Base-by-base conservation (phyloP, 2,329 filamentous ascomycete genomes). In the Fusarium palustre region DNA sequence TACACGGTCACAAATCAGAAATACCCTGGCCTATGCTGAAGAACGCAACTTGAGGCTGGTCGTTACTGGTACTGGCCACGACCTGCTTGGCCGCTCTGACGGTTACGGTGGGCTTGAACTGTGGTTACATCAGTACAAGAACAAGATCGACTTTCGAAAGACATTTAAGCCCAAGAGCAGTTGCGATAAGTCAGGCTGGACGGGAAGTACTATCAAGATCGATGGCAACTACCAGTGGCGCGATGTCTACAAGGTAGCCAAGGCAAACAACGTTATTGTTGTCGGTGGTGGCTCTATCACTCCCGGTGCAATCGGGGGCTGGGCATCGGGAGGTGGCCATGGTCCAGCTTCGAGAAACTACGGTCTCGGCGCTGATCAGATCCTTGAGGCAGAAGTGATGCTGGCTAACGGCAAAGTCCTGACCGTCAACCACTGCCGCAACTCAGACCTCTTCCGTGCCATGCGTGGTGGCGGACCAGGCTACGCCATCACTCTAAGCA, bases 281-380 rank as follows among this genome's bases (percentile, higher is more conserved):
- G 66, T 69, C 11, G 66, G 66, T 2, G 66, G 66, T 1, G 66
- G 66, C 12, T 66, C 66, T 7, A 36, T 69, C 12, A 53, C 66
- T 2, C 66, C 66, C 2, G 66, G 66, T 39, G 66, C 66, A 6
- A 69, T 69, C 0, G 66, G 66, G 3, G 66, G 66, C 2, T 69
- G 54, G 41, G 66, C 66, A 24, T 69, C 66, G 1, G 66, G 66
- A 13, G 66, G 66, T 2, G 66, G 66, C 0, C 66, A 69, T 24
- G 66, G 66, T 2, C 66, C 66, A 15, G 66, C 66, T 1, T 49
- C 66, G 12, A 69, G 66, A 5, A 69, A 69, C 13, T 69, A 69
- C 22, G 66, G 66, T 0, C 66, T 69, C 1, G 66, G 66, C 0
- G 61, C 66, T 3, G 66, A 69, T 5, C 66, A 69, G 20, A 69